Base-by-base conservation (phyloP, 495 filamentous ascomycete species). In the Haplographium delicatum region DNA sequence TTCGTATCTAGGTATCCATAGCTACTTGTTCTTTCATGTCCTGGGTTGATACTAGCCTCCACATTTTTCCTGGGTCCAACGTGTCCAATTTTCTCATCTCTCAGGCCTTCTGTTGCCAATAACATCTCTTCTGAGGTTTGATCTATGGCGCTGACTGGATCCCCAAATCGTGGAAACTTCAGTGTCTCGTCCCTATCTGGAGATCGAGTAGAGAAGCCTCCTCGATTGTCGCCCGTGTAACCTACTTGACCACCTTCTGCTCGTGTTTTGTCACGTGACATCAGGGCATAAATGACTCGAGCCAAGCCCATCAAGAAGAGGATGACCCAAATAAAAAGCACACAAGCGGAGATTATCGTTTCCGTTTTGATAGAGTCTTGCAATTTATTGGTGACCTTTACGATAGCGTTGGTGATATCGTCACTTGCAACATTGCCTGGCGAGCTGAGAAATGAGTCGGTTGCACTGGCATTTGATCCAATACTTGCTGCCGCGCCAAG, bases 391-490 rank as follows among this genome's bases (percentile, higher is more conserved):
- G 79, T 75, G 39, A 96, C 79, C 42, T 81, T 72, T 13, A 67
- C 57, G 44, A 97, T 75, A 16, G 90, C 86, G 49, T 75, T 78
- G 0, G 83, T 88, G 63, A 98, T 86, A 57, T 89, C 84, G 69
- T 95, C 83, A 13, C 82, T 79, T n/a, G 55, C 43, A 2, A 53
- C 46, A 26, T 49, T 40, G 31, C 80, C 76, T 0, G 90, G 83
- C 24, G 82, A 72, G 20, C 89, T 73, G 30, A 96, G 80, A 70
- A 98, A 93, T 19, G 77, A 81, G 22, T 83, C 80, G 0, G 82
- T 72, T 28, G 73, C 68, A 26, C 70, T 65, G 39, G 79, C 72
- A 41, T 78, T 72, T 26, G 70, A 61, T n/a, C n/a, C n/a, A 56
- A 89, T 71, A 57, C 79, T 83, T 30, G 77, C 69, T 13, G 76